Evolutionary conservation across 2,329 filamentous ascomycete genomes (phyloP).

Genomic region (Sarocladiaceae sp.): DNA sequence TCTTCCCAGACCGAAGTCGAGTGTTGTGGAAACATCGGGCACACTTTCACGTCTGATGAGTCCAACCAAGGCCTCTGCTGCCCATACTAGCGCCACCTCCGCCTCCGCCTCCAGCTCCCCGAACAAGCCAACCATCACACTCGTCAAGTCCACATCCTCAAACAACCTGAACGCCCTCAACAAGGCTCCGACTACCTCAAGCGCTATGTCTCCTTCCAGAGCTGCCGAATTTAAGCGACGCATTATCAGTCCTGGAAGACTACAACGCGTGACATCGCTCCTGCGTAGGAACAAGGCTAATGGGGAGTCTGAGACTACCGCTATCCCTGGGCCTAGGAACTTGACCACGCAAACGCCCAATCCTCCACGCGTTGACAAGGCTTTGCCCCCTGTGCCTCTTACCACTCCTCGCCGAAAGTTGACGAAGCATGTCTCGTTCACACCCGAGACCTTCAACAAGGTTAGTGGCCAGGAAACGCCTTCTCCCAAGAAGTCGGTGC

Average conservation of each 20-base stretch:
- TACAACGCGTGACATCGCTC: conserved; percentile 54
- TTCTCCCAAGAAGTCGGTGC: conserved; percentile 46
- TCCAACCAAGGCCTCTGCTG: conserved; percentile 70
- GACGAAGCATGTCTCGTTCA: conserved; percentile 74
- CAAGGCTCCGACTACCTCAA: conserved; percentile 43
- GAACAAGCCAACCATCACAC: conserved; percentile 21
- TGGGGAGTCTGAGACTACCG: conserved; percentile 34
- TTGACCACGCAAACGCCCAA: conserved; percentile 40
- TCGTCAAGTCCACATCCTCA: conserved; percentile 33
- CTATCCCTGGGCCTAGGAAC: conserved; percentile 37
- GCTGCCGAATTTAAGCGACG: conserved; percentile 27
- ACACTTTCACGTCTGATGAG: conserved; percentile 59
- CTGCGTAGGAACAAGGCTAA: conserved; percentile 36
- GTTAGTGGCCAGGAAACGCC: conserved; percentile 43
- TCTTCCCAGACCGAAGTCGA: conserved; percentile 41
- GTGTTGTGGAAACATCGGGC: conserved; percentile 27
- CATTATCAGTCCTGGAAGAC: conserved; percentile 42
- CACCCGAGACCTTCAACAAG: conserved; percentile 56
- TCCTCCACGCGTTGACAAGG: conserved; percentile 40
- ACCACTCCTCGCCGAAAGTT: conserved; percentile 63
- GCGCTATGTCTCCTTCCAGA: conserved; percentile 25
- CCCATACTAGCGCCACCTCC: too few species aligned
- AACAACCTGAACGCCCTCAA: background rate
- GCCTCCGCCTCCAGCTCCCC: conserved; percentile 12
- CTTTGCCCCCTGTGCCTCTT: conserved; percentile 44